Conservation (phyloP, 2,329 filamentous ascomycete species). For the Cladophialophora yegresii region DNA sequence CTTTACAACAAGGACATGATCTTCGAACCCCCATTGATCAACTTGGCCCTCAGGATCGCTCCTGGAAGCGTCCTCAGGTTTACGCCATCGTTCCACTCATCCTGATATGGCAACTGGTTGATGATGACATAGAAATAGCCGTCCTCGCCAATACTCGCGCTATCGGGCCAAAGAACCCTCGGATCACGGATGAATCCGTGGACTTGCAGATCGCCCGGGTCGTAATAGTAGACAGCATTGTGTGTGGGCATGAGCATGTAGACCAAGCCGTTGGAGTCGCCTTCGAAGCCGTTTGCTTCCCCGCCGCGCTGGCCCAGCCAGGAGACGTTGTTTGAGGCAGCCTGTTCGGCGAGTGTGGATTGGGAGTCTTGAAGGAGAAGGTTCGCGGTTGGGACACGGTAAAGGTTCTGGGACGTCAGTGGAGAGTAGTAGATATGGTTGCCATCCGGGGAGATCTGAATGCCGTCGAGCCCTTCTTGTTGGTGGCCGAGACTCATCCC, state of each 20-base stretch:
- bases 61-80: not conserved
- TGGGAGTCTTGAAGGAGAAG: conserved; percentile 39
- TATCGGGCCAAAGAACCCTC: conserved; percentile 50
- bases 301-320: conserved; percentile 51
- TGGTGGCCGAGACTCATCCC: conserved; percentile 35
- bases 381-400: conserved; percentile 42
- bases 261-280: conserved; percentile 48
- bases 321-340: conserved; percentile 51
- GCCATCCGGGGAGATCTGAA: conserved; percentile 42
- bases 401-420: conserved; percentile 43
- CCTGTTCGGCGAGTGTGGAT: conserved; percentile 42
- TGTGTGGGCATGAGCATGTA: conserved; percentile 53
- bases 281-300: conserved; percentile 51
- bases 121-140: conserved; percentile 54
- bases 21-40: not conserved
- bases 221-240: conserved; percentile 51
- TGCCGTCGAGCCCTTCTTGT: conserved; percentile 42
- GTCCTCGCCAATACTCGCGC: conserved; percentile 47
- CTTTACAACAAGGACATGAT: not conserved
- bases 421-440: conserved; percentile 50
- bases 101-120: conserved; percentile 54
- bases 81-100: conserved; percentile 34
- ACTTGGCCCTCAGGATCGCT: not conserved
- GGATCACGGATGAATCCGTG: conserved; percentile 43
- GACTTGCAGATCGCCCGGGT: conserved; percentile 41